phyloP scores from a whole-genome alignment of 2,329 filamentous ascomycete species.

The Claviceps sorghi region DNA sequence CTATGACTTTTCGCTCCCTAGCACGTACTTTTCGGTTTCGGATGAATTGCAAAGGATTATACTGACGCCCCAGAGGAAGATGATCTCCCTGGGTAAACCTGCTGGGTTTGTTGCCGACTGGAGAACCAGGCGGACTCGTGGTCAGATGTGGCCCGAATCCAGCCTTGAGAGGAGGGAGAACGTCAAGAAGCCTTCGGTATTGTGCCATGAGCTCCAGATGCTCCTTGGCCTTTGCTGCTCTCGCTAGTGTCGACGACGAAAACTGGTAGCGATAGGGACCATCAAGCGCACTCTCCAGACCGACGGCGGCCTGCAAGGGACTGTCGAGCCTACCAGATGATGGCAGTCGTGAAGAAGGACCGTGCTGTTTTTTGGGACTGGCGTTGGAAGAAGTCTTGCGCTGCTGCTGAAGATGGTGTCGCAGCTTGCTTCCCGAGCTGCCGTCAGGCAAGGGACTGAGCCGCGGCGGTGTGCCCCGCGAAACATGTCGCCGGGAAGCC shows the following conservation, averaged over 20 bases:
- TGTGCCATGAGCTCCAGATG: slow-evolving; percentile 77
- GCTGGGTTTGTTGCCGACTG: slow-evolving; percentile 19
- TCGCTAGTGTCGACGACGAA: slow-evolving; percentile 63
- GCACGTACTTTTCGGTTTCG: slow-evolving; percentile 77
- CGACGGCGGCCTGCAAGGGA: slow-evolving; percentile 30
- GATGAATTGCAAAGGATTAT: slow-evolving; percentile 87
- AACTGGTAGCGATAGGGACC: slow-evolving; percentile 47
- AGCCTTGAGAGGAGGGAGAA: slow-evolving; percentile 57
- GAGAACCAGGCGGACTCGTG: slow-evolving; percentile 28
- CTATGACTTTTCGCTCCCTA: slow-evolving; percentile 59
- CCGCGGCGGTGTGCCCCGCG: slow-evolving; percentile 33
- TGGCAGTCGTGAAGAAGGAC: slow-evolving; percentile 24
- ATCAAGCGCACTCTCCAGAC: slow-evolving; percentile 30
- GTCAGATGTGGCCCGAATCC: slow-evolving; percentile 23
- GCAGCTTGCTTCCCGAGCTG: slow-evolving; percentile 42
- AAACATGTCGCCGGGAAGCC: slow-evolving; percentile 44
- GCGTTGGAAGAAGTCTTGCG: slow-evolving; percentile 45
- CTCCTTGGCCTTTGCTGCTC: slow-evolving; percentile 71
- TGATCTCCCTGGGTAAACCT: slow-evolving; percentile 14
- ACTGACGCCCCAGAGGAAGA: slow-evolving; percentile 47
- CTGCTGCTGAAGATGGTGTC: slow-evolving; percentile 59
- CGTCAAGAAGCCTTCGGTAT: slow-evolving; percentile 66
- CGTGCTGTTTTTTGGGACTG: slow-evolving; percentile 40
- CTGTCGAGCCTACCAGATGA: slow-evolving; percentile 27
- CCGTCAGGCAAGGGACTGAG: slow-evolving; percentile 38